Base-by-base conservation (phyloP, 345 rosid genomes). In the Heritiera littoralis region DNA sequence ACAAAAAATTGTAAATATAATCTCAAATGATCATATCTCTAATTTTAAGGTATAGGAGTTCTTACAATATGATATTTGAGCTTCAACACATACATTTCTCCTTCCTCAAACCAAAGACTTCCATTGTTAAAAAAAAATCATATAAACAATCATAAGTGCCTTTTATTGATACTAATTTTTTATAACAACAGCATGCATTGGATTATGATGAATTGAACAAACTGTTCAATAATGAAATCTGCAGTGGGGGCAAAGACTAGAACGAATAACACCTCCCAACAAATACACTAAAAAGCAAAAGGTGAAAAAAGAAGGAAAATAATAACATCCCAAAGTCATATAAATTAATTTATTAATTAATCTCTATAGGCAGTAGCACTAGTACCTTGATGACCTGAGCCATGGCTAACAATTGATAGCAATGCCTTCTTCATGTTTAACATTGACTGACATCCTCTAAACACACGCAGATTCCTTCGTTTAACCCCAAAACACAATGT, bases 351-450 rank as follows among this genome's bases (percentile, higher is more conserved):
- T 35, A 35, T n/a, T 69, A 35, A 38, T 30, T 64, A 59, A 59
- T 64, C 17, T 59, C 61, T 65, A 12, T 28, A 68, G 51, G 18
- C 63, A 41, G 15, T n/a, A 32, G 18, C 63, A 41, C 7, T n/a
- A 32, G 51, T 75, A 72, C 76, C 81, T 72, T 75, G 66, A 67
- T 75, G 66, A 43, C 40, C 59, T 35, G 81, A 85, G 71, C 77
- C 80, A 58, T 84, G 81, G 20, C 88, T 87, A 3, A 84, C 81
- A 66, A 84, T 83, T 72, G 88, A 80, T 80, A 79, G 58, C 48
- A 90, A 79, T 60, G 79, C 84, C 72, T 80, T 85, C 87, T 85
- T 88, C 87, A 89, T 74, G 60, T 80, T 86, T 45, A 81, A 76
- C 84, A 86, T 77, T 7, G 88, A 87, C 77, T 81, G 81, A 66